These are phyloP conservation scores for Tulasnella sp. DNA, from an alignment of 768 basidiomycete genomes.

Conservation along the genomic window DNA sequence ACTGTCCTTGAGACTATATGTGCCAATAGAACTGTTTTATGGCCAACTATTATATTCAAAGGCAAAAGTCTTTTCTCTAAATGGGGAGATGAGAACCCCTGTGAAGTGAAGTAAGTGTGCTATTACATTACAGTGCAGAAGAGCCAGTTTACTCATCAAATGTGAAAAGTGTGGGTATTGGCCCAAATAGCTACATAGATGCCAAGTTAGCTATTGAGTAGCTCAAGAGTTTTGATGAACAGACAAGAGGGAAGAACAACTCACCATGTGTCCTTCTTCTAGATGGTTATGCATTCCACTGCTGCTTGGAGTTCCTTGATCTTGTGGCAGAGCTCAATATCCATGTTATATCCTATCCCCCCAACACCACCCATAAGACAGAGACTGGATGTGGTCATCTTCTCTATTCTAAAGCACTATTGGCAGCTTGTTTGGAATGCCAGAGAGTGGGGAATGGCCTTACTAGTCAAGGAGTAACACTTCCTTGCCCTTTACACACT, in stretches of 20 bases:
- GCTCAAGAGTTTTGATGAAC: constrained; percentile 33
- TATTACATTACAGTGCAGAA: background rate
- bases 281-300: constrained; percentile 39
- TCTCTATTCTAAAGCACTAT: constrained; percentile 24
- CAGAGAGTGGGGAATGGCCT: constrained; percentile 23
- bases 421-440: constrained; percentile 23
- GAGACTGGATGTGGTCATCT: constrained; percentile 16
- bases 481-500: constrained; percentile 29
- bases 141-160: too few species aligned
- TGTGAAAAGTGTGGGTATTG: background rate
- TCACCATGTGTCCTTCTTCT: constrained; percentile 30
- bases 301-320: constrained; percentile 29
- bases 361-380: constrained; percentile 32
- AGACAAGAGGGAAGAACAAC: constrained; percentile 29
- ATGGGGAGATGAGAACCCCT: constrained; percentile 13
- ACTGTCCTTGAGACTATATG: constrained; percentile 15
- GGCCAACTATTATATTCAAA: constrained; percentile 15
- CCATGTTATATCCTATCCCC: constrained; percentile 34
- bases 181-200: constrained; percentile 28
- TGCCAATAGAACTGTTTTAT: background rate
- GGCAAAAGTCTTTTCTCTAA: background rate
- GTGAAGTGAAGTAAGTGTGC: background rate
- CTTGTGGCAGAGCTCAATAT: constrained; percentile 31
- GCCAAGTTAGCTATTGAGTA: constrained; percentile 29
- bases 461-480: constrained; percentile 27